These are phyloP conservation scores for Solanum rostratum DNA, from an alignment of 257 asterid species.

Conservation along the genomic window DNA sequence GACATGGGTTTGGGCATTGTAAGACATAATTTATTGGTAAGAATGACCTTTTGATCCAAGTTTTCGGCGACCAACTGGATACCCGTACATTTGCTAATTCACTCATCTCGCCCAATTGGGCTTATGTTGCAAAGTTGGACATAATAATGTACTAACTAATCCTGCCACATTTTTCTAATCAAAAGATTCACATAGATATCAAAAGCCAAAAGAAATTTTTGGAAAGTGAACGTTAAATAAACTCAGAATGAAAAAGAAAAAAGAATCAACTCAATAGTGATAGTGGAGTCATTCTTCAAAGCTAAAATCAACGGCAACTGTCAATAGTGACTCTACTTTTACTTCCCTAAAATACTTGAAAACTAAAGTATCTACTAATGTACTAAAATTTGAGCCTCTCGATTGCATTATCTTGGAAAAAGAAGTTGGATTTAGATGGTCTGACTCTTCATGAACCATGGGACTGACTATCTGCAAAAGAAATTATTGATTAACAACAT, in stretches of 20 bases:
- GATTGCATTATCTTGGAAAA: background rate
- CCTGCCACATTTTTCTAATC: background rate
- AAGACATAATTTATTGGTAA: background rate
- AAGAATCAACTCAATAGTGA: background rate
- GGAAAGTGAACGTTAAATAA: background rate
- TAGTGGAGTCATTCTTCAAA: background rate
- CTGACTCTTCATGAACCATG: background rate
- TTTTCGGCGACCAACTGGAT: background rate
- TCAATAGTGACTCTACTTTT: background rate
- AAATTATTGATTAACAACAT: background rate
- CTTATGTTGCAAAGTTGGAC: background rate
- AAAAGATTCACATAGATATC: background rate
- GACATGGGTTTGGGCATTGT: background rate
- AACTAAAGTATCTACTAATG: background rate
- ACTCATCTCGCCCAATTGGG: background rate
- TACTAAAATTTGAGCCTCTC: background rate
- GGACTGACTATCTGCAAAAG: background rate
- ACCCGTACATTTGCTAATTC: background rate
- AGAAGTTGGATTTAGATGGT: background rate
- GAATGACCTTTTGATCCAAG: background rate
- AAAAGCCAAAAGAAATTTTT: background rate
- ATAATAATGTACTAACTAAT: background rate
- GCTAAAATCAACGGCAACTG: background rate
- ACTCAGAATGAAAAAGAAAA: background rate
- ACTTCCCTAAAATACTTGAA: background rate